phyloP scores from a whole-genome alignment of 1,139 yeast species.

The Spencermartinsiella ligniputridi region DNA sequence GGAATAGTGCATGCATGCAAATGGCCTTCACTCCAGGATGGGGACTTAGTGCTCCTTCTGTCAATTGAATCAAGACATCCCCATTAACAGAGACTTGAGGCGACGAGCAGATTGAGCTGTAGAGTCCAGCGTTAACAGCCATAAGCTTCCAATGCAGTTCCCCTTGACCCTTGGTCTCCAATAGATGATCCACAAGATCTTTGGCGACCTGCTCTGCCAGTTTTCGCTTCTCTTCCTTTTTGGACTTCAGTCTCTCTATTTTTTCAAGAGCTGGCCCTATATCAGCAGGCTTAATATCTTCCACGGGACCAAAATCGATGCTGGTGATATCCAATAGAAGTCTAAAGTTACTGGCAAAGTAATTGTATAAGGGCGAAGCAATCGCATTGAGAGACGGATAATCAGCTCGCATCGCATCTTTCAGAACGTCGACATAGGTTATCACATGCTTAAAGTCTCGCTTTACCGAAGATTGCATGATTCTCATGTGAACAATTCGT shows the following conservation, averaged over 20 bases:
- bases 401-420: slow-evolving; percentile 56
- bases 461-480: slow-evolving; percentile 45
- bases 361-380: slow-evolving; percentile 38
- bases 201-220: slow-evolving; percentile 20
- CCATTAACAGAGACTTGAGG: slow-evolving; percentile 40
- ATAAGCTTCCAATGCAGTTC: slow-evolving; percentile 66
- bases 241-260: slow-evolving; percentile 52
- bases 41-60: slow-evolving; percentile 53
- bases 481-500: slow-evolving; percentile 33
- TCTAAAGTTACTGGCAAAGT: slow-evolving; percentile 39
- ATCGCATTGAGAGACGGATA: slow-evolving; percentile 36
- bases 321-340: slow-evolving; percentile 22
- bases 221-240: slow-evolving; percentile 39
- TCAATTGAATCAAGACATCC: slow-evolving; percentile 45
- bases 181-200: slow-evolving; percentile 15
- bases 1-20: slow-evolving; percentile 60
- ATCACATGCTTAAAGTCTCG: slow-evolving; percentile 54
- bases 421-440: slow-evolving; percentile 45
- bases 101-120: slow-evolving; percentile 22
- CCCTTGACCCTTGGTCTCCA: slow-evolving; percentile 10
- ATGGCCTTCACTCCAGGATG: slow-evolving; percentile 70
- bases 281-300: slow-evolving; percentile 51
- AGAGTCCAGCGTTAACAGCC: slow-evolving; percentile 42
- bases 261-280: slow-evolving; percentile 36
- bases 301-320: slow-evolving; percentile 26